Evolutionary conservation across 257 asterid species (phyloP).

Genomic region (Gentiana straminea): DNA sequence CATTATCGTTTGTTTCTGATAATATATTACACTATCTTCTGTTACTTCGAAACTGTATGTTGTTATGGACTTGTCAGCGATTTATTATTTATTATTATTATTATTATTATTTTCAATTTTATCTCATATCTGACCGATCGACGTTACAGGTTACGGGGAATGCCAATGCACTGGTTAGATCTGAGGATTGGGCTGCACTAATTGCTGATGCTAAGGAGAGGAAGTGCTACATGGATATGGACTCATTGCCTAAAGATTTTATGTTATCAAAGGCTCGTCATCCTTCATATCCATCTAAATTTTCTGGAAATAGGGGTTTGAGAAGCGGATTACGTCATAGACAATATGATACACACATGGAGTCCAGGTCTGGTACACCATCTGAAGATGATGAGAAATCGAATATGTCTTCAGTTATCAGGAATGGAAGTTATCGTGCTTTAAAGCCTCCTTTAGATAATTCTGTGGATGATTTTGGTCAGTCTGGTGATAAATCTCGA

Average conservation of each 20-base stretch:
- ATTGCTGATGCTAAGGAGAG: slow-evolving; percentile 80
- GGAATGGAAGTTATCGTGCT: slow-evolving; percentile 61
- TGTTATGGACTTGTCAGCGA: no score
- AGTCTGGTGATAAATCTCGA: slow-evolving; percentile 57
- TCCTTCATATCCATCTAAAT: slow-evolving; percentile 36
- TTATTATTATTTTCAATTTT: no score
- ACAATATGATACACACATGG: slow-evolving; percentile 56
- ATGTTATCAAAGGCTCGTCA: slow-evolving; percentile 38
- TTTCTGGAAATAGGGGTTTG: slow-evolving; percentile 46
- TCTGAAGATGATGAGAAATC: slow-evolving; percentile 92
- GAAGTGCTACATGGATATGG: slow-evolving; percentile 85
- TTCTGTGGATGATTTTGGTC: slow-evolving; percentile 53
- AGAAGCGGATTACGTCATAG: slow-evolving; percentile 69
- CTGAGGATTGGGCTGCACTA: slow-evolving; percentile 95
- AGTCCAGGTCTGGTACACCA: slow-evolving; percentile 85
- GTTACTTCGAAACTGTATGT: no score
- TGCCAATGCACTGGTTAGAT: slow-evolving; percentile 65
- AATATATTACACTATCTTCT: not conserved
- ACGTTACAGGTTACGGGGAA: slow-evolving; percentile 81
- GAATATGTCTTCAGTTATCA: slow-evolving; percentile 22
- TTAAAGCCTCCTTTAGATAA: slow-evolving; percentile 37
- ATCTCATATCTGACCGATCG: no score
- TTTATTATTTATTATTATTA: no score
- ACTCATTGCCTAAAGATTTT: slow-evolving; percentile 82
- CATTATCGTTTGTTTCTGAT: not conserved